Evolutionary conservation across 2,329 filamentous ascomycete genomes (phyloP), one percentile per base, ranked within the genome.

Genomic region (Stachybotrys elegans): DNA sequence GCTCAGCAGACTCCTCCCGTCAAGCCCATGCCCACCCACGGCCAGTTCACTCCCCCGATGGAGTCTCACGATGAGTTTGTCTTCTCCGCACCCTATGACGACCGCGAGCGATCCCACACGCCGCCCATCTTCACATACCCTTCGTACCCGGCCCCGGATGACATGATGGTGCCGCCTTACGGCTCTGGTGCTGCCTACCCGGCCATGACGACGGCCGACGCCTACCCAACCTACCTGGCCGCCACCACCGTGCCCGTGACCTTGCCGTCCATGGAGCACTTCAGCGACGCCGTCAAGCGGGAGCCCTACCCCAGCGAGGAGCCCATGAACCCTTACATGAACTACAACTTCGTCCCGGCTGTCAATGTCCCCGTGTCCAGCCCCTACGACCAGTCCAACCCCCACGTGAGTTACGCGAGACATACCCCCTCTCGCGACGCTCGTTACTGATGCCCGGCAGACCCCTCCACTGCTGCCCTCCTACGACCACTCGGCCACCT

Each of bases 381-480:
- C 54, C 71, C 77, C 21, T 88, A 87, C 71, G 79, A 85, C 61
- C 72, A 81, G 55, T 78, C 79, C 64, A 78, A 79, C 67, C 79
- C 83, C 75, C 84, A 87, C 79, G 86, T 90, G 83, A 84, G 81
- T 83, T 71, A 57, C 50, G 50, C 56, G 50, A 57, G 63, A 58
- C 70, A 69, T 59, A 60, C 65, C 58, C 58, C 61, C 56, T 62
- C 64, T 62, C 60, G 62, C 56, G 62, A 63, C 63, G 63, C 61
- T 59, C 62, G 62, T 67, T 70, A 71, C 75, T 76, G 72, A 77
- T 69, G 63, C 47, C 43, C 63, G 62, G 66, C 69, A 90, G 86
- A 89, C 86, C 65, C 86, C 86, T 68, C 83, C 86, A 59, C 78
- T 89, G 56, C 86, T 83, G 57, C 83, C 86, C 61, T 84, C 81